Conservation (phyloP, 441 rosid genomes). For the Isatis lusitanica region DNA sequence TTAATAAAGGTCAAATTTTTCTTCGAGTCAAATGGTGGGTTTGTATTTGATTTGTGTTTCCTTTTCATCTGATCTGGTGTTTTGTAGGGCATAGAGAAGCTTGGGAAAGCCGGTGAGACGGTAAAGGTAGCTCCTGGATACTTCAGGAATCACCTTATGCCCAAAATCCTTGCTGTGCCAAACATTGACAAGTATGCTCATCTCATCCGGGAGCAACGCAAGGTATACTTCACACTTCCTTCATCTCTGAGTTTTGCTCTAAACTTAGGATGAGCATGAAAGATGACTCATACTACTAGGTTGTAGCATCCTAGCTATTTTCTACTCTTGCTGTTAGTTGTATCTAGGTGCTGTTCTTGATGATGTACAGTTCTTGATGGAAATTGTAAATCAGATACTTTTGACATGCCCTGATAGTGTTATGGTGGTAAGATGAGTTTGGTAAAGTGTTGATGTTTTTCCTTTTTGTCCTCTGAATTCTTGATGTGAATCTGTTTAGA, state of each 20-base stretch:
- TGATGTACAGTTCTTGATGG: neutral
- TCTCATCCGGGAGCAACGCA: slow-evolving; percentile 86
- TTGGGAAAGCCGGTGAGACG: slow-evolving; percentile 86
- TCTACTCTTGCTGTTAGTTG: neutral
- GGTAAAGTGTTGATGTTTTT: neutral
- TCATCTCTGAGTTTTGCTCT: neutral
- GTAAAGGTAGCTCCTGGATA: slow-evolving; percentile 94
- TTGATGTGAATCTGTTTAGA: slow-evolving; percentile 42
- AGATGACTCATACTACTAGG: neutral
- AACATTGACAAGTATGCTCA: slow-evolving; percentile 84
- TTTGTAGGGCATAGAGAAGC: slow-evolving; percentile 78
- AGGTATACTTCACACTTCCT: slow-evolving; percentile 43
- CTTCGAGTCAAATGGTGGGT: neutral
- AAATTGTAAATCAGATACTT: neutral
- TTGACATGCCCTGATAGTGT: neutral
- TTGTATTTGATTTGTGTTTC: slow-evolving; percentile 16
- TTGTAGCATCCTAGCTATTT: neutral
- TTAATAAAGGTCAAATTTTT: neutral
- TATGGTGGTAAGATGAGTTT: neutral
- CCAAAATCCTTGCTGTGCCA: slow-evolving; percentile 93
- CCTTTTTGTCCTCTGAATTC: neutral
- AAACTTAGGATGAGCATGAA: too few relatives aligned
- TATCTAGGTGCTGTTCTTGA: neutral
- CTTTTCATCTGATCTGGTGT: slow-evolving; percentile 11
- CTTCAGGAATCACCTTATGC: slow-evolving; percentile 92